Evolutionary conservation across 163 green algal genomes (phyloP).

Genomic region (Prototheca wickerhamii): DNA sequence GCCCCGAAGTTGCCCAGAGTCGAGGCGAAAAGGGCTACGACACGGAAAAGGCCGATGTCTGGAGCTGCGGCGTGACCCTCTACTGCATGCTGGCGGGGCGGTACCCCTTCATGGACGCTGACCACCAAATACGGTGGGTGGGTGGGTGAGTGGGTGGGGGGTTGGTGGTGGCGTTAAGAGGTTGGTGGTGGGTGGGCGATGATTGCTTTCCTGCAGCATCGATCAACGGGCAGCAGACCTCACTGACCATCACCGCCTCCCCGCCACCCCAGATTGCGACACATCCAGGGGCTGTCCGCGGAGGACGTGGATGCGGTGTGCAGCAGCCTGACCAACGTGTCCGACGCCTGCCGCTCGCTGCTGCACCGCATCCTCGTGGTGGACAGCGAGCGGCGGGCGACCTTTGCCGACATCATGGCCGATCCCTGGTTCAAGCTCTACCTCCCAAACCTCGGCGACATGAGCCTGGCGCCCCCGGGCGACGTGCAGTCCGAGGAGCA

Average conservation of each 20-base stretch:
- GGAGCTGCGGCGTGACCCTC: constrained; percentile 37
- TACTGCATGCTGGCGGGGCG: constrained; percentile 39
- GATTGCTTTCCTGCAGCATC: no score
- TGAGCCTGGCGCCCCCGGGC: constrained; percentile 11
- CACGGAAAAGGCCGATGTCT: constrained; percentile 35
- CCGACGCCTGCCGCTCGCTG: constrained; percentile 14
- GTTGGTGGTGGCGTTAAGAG: no score
- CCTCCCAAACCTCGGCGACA: constrained; percentile 31
- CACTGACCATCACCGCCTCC: neutral
- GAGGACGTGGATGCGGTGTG: constrained; percentile 9
- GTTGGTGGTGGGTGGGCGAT: no score
- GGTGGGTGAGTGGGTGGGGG: neutral
- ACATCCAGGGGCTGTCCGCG: constrained; percentile 21
- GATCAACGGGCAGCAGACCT: neutral
- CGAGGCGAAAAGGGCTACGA: constrained; percentile 17
- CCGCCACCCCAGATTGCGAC: constrained; percentile 7
- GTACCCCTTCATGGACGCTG: constrained; percentile 33
- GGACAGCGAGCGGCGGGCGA: constrained; percentile 10
- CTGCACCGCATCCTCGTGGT: constrained; percentile 25
- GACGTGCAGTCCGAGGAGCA: constrained; percentile 11
- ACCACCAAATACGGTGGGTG: constrained; percentile 6
- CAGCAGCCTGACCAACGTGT: constrained; percentile 11
- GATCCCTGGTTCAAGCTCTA: constrained; percentile 30
- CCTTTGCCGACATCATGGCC: constrained; percentile 22
- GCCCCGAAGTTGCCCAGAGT: constrained; percentile 27